phyloP scores from a whole-genome alignment of 2,329 filamentous ascomycete species.

The Fusarium zealandicum region DNA sequence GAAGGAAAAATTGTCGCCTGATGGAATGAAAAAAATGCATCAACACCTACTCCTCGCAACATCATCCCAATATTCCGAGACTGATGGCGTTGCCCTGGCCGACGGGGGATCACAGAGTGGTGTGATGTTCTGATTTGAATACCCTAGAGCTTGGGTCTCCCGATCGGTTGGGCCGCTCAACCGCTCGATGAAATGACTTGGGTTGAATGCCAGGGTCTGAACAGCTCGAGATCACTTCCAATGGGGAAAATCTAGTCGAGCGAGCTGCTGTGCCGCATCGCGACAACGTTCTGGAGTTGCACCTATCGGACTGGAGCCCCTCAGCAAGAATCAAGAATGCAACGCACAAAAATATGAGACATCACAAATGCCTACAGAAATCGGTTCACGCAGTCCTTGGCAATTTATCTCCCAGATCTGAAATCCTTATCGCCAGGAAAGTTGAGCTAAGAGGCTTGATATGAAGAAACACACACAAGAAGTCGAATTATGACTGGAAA shows the following conservation, averaged over 20 bases:
- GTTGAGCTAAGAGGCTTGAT: neutral
- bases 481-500: conserved; percentile 22
- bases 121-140: conserved; percentile 3
- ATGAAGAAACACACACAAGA: conserved; percentile 4
- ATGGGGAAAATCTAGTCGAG: too few relatives aligned
- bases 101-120: neutral
- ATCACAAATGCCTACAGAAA: neutral
- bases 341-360: conserved; percentile 1
- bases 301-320: conserved; percentile 9
- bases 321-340: neutral
- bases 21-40: too few relatives aligned
- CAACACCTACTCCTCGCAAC: too few relatives aligned
- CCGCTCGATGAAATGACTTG: neutral
- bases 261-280: neutral
- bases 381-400: conserved; percentile 22
- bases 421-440: conserved; percentile 16
- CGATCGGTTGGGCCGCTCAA: neutral
- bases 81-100: neutral
- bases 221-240: too few relatives aligned
- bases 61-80: neutral
- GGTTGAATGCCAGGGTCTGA: neutral
- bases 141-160: neutral
- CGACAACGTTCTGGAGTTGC: neutral
- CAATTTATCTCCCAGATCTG: conserved; percentile 31
- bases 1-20: too few relatives aligned